Evolutionary conservation across 441 rosid genomes (phyloP).

Genomic region (Jatropha multifida): DNA sequence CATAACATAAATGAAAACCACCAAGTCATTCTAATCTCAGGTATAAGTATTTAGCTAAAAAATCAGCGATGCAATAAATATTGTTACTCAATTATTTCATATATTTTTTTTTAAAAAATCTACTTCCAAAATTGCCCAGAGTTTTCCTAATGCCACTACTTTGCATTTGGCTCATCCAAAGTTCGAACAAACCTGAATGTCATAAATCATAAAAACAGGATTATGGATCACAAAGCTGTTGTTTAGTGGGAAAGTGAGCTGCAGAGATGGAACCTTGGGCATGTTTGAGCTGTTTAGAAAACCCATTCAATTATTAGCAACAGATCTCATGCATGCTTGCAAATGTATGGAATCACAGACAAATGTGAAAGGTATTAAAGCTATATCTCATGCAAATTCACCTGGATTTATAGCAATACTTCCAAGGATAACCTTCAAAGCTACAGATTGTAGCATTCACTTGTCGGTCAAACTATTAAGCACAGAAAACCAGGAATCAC

Average conservation of each 20-base stretch:
- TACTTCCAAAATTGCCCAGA: neutral
- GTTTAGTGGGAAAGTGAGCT: constrained; percentile 61
- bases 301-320: constrained; percentile 8
- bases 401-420: constrained; percentile 78
- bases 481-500: neutral
- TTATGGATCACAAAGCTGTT: constrained; percentile 66
- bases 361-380: constrained; percentile 3
- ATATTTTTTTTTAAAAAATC: neutral
- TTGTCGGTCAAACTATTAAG: constrained; percentile 54
- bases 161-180: neutral
- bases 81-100: neutral
- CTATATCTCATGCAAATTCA: constrained; percentile 26
- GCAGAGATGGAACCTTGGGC: constrained; percentile 60
- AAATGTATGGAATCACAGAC: neutral
- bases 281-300: constrained; percentile 33
- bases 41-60: neutral
- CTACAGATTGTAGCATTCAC: constrained; percentile 49
- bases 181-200: constrained; percentile 38
- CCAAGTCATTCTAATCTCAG: neutral
- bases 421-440: constrained; percentile 54
- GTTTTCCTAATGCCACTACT: neutral
- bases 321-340: neutral
- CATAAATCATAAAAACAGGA: constrained; percentile 60
- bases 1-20: neutral
- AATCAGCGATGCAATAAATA: neutral